These are phyloP conservation scores for Epichloe typhina DNA, from an alignment of 2,329 filamentous ascomycete genomes.

Conservation along the genomic window DNA sequence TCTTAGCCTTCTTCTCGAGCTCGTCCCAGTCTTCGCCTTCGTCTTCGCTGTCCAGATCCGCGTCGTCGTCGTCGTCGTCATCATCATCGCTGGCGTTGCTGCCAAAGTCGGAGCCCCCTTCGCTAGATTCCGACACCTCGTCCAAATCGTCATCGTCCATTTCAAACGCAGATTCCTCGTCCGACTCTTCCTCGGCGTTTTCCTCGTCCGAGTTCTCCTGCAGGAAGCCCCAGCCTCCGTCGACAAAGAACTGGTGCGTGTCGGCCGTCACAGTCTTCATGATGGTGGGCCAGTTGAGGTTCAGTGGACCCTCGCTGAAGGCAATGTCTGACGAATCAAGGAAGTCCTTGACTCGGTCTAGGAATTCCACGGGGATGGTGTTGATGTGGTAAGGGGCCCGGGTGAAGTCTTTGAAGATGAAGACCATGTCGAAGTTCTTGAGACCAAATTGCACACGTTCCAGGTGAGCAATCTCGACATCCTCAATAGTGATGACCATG, in stretches of 20 bases:
- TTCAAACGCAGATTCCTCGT: slow-evolving; percentile 88
- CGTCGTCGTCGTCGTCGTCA: slow-evolving; percentile 48
- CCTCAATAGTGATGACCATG: slow-evolving; percentile 85
- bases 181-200: slow-evolving; percentile 60
- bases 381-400: slow-evolving; percentile 90
- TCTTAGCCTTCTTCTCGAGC: slow-evolving; percentile 79
- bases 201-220: slow-evolving; percentile 80
- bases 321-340: slow-evolving; percentile 91
- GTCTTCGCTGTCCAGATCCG: slow-evolving; percentile 54
- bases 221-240: slow-evolving; percentile 92
- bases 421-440: slow-evolving; percentile 98
- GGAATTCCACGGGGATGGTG: slow-evolving; percentile 88
- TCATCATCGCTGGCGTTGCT: slow-evolving; percentile 73
- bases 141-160: slow-evolving; percentile 78
- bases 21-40: slow-evolving; percentile 91
- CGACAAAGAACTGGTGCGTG: slow-evolving; percentile 86
- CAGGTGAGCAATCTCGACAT: slow-evolving; percentile 91
- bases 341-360: slow-evolving; percentile 96
- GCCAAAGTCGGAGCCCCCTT: slow-evolving; percentile 88
- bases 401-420: slow-evolving; percentile 95
- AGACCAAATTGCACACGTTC: slow-evolving; percentile 94
- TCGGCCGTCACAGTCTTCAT: slow-evolving; percentile 98
- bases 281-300: slow-evolving; percentile 97
- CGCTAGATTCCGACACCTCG: slow-evolving; percentile 59
- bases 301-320: slow-evolving; percentile 86